These are phyloP conservation scores for Aspergillus incahuasiensis DNA, from an alignment of 495 filamentous ascomycete genomes.

Conservation along the genomic window DNA sequence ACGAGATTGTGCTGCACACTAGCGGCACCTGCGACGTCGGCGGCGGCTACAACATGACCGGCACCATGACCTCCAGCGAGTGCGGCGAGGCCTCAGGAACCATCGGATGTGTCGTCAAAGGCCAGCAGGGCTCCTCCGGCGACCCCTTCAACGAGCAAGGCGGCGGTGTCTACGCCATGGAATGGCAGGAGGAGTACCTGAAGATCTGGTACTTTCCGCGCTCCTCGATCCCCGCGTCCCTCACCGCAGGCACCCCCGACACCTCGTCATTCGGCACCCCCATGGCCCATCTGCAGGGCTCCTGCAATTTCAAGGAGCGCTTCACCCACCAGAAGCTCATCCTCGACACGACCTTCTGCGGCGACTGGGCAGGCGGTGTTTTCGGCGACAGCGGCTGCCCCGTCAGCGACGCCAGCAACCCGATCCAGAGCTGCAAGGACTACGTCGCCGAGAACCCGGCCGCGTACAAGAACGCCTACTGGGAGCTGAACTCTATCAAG, in stretches of 20 bases:
- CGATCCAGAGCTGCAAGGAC: conserved; percentile 51
- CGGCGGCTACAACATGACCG: conserved; percentile 44
- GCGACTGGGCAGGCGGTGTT: conserved; percentile 76
- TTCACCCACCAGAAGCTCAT: conserved; percentile 73
- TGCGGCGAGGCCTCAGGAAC: conserved; percentile 52
- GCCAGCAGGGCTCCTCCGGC: conserved; percentile 56
- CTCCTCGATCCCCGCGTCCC: conserved; percentile 51
- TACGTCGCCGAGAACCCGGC: conserved; percentile 62
- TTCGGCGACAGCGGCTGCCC: conserved; percentile 38
- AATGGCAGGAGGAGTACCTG: conserved; percentile 65
- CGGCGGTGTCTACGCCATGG: conserved; percentile 75
- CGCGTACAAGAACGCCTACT: conserved; percentile 61
- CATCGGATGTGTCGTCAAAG: conserved; percentile 46
- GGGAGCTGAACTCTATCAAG: conserved; percentile 65
- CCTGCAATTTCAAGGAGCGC: conserved; percentile 60
- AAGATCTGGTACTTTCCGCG: conserved; percentile 78
- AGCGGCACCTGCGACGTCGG: conserved; percentile 55
- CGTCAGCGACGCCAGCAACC: conserved; percentile 28
- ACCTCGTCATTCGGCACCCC: conserved; percentile 63
- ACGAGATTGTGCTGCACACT: conserved; percentile 76
- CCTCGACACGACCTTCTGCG: conserved; percentile 84
- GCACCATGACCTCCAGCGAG: conserved; percentile 43
- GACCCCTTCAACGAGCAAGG: conserved; percentile 65
- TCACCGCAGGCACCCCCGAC: conserved; percentile 55
- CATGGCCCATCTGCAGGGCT: conserved; percentile 54